phyloP scores from a whole-genome alignment of 2,329 filamentous ascomycete genomes.

The Xylariaceae sp. region DNA sequence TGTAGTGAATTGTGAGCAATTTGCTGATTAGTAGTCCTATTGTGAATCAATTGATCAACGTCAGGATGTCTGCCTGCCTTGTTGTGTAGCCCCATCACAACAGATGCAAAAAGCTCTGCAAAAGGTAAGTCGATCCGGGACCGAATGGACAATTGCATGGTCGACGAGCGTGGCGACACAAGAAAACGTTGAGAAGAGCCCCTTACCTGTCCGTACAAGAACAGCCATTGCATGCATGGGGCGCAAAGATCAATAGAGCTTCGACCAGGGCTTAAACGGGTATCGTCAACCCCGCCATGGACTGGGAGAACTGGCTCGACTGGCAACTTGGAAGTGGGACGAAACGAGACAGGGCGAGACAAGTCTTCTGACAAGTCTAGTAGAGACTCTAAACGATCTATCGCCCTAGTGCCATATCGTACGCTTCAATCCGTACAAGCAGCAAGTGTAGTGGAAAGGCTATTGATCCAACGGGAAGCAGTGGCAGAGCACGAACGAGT shows the following conservation, averaged over 20 bases:
- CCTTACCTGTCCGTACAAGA: slow-evolving; percentile 6
- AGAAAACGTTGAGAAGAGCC: slow-evolving; percentile 11
- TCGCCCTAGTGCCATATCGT: too few relatives aligned
- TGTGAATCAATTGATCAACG: slow-evolving; percentile 8
- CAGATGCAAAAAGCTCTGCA: not conserved
- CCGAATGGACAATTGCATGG: not conserved
- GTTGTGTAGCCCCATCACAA: not conserved
- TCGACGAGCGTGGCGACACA: slow-evolving; percentile 5
- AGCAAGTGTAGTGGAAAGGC: too few relatives aligned
- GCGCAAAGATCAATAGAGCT: not conserved
- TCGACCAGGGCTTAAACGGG: not conserved
- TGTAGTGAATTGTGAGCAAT: not conserved
- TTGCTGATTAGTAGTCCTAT: not conserved
- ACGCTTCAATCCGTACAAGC: too few relatives aligned
- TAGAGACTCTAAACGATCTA: not conserved
- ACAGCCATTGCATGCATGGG: slow-evolving; percentile 2
- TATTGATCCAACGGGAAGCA: too few relatives aligned
- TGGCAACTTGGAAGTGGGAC: not conserved
- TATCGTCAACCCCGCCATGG: not conserved
- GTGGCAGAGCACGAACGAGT: too few relatives aligned
- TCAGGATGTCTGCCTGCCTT: slow-evolving; percentile 5
- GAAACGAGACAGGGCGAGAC: not conserved
- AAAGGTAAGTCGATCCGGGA: not conserved
- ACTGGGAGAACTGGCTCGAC: not conserved
- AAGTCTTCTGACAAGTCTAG: not conserved